Evolutionary conservation across 148 eudicot genomes (phyloP).

Genomic region (Simmondsia chinensis): DNA sequence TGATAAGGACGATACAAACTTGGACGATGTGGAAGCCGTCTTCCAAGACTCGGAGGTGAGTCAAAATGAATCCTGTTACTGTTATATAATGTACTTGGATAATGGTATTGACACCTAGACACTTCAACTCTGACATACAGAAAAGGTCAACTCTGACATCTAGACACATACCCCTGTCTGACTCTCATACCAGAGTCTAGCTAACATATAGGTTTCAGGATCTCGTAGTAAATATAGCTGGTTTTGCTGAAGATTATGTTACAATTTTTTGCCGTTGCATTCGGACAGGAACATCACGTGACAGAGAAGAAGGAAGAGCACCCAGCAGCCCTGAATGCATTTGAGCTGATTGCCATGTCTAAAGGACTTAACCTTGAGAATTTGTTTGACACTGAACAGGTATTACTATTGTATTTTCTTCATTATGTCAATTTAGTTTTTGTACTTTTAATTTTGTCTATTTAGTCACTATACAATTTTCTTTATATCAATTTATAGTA

Average conservation of each 20-base stretch:
- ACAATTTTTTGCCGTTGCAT: too few relatives aligned
- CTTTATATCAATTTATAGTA: too few relatives aligned
- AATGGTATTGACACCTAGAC: too few relatives aligned
- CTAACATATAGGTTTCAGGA: not conserved
- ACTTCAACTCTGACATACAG: too few relatives aligned
- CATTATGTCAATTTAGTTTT: not conserved
- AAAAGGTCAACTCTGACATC: too few relatives aligned
- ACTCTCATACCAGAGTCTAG: too few relatives aligned
- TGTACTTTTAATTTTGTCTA: too few relatives aligned
- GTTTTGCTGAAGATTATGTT: not conserved
- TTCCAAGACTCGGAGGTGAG: constrained; percentile 84
- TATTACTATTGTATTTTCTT: constrained; percentile 8
- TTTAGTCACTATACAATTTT: too few relatives aligned
- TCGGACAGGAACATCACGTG: constrained; percentile 73
- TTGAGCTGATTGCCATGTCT: constrained; percentile 94
- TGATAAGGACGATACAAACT: constrained; percentile 64
- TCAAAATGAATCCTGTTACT: not conserved
- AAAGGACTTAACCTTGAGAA: constrained; percentile 86
- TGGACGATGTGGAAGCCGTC: constrained; percentile 96
- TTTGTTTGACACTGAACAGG: constrained; percentile 80
- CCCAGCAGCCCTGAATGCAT: constrained; percentile 87
- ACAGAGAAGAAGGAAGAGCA: constrained; percentile 76
- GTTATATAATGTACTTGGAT: too few relatives aligned
- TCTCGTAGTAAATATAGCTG: not conserved
- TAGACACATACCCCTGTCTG: too few relatives aligned